Evolutionary conservation across 768 basidiomycete species (phyloP), one percentile per base, ranked within the genome.

Genomic region (Mycena vitilis): DNA sequence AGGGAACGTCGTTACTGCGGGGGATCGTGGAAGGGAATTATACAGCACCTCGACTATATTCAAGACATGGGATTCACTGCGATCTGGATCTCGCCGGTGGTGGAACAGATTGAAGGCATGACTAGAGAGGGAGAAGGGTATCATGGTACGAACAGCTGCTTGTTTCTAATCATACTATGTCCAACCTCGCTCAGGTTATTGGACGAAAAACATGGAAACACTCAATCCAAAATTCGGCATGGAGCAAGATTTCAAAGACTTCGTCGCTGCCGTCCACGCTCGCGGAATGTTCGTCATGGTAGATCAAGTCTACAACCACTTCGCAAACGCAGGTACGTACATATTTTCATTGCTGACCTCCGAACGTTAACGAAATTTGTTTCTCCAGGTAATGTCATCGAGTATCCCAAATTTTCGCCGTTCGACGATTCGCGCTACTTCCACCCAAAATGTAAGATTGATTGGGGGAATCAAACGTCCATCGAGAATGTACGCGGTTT

Each of bases 221-320:
- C 81, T 91, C 58, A 90, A 91, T 77, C 71, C 78, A 37, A 83
- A 81, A 53, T 90, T 89, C 63, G 90, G 89, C 42, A 84, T 84
- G 0, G 78, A 84, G 9, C 81, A 86, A 61, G 90, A 90, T 73
- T 81, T 90, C 58, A 85, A 84, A 68, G 79, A 80, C 12, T 85
- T 90, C 60, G 82, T 85, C 1, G 73, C 75, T 15, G 88, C 85
- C 55, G 68, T 89, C 16, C 90, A 90, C 76, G 84, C 23, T 84
- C 82, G 61, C 89, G 89, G 88, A 81, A 71, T 70, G 82, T 73
- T 49, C 48, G 77, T 91, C 69, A 90, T 89, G 88, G 83, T 91
- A 37, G 89, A 90, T 69, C 76, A 87, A 16, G 87, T 90, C 56
- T 82, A 87, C 63, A 91, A 91, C 75, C 88, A 91, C 76, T 88